phyloP scores from a whole-genome alignment of 2,329 filamentous ascomycete species.

The Apiospora rasikravindrae region DNA sequence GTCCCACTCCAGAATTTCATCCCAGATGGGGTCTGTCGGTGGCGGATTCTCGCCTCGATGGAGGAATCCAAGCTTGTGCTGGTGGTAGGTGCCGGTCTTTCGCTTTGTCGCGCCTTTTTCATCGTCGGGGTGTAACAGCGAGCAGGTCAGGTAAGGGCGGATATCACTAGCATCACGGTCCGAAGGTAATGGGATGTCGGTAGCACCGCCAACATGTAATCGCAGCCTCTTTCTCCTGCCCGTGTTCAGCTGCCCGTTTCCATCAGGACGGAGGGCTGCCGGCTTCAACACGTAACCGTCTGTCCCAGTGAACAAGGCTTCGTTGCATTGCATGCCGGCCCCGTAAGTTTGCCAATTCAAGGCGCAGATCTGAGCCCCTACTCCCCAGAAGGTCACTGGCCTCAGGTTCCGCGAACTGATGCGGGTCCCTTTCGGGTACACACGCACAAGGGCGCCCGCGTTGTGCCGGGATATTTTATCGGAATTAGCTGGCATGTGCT shows the following conservation, averaged over 20 bases:
- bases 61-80: conserved; percentile 62
- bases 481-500: conserved; percentile 55
- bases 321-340: conserved; percentile 69
- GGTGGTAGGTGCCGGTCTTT: conserved; percentile 66
- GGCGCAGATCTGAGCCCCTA: conserved; percentile 72
- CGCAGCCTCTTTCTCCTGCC: conserved; percentile 55
- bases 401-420: conserved; percentile 70
- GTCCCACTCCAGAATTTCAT: conserved; percentile 70
- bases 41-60: conserved; percentile 64
- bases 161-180: conserved; percentile 58
- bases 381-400: conserved; percentile 68
- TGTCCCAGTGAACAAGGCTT: conserved; percentile 68
- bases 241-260: conserved; percentile 53
- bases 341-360: conserved; percentile 75
- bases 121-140: conserved; percentile 63
- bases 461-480: conserved; percentile 65
- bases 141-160: conserved; percentile 70
- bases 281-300: conserved; percentile 72
- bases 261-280: conserved; percentile 60
- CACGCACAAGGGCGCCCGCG: conserved; percentile 69
- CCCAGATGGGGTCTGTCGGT: conserved; percentile 67
- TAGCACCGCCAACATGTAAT: conserved; percentile 66
- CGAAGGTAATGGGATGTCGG: conserved; percentile 61
- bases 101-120: conserved; percentile 58
- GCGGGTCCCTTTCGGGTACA: conserved; percentile 71